These are phyloP conservation scores for Urtica urens DNA, from an alignment of 306 rosid genomes.

Conservation along the genomic window DNA sequence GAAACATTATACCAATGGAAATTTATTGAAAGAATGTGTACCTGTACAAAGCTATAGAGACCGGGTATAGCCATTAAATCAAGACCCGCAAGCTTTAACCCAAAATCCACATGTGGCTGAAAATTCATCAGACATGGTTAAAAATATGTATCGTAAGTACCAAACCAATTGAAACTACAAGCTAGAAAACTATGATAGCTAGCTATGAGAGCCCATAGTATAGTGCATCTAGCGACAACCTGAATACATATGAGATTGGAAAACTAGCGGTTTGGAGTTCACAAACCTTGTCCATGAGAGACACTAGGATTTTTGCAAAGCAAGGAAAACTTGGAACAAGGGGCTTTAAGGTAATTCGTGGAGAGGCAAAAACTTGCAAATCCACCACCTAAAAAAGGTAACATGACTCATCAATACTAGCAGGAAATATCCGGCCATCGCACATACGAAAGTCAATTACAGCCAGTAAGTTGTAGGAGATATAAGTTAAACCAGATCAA, in stretches of 20 bases:
- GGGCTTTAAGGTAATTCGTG: conserved; percentile 84
- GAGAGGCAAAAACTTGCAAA: conserved; percentile 66
- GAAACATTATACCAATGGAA: neutral
- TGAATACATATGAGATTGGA: neutral
- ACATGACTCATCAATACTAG: conserved; percentile 12
- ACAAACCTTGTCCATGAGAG: conserved; percentile 95
- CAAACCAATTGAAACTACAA: neutral
- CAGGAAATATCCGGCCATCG: conserved; percentile 2
- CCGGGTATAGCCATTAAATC: conserved; percentile 96
- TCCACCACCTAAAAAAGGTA: conserved; percentile 52
- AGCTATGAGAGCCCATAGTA: neutral
- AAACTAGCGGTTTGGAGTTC: neutral
- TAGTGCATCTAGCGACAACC: neutral
- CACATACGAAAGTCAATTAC: conserved; percentile 10
- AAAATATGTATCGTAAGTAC: no score
- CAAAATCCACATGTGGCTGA: conserved; percentile 95
- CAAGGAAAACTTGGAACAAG: conserved; percentile 98
- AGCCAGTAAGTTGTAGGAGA: neutral
- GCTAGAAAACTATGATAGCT: neutral
- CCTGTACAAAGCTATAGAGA: conserved; percentile 79
- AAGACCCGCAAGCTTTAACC: conserved; percentile 69
- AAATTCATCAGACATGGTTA: neutral
- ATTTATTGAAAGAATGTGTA: conserved; percentile 7
- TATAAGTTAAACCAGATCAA: conserved; percentile 1
- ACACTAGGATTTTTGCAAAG: conserved; percentile 63